Base-by-base conservation (phyloP, 2,329 filamentous ascomycete species). In the Ciborinia camelliae region DNA sequence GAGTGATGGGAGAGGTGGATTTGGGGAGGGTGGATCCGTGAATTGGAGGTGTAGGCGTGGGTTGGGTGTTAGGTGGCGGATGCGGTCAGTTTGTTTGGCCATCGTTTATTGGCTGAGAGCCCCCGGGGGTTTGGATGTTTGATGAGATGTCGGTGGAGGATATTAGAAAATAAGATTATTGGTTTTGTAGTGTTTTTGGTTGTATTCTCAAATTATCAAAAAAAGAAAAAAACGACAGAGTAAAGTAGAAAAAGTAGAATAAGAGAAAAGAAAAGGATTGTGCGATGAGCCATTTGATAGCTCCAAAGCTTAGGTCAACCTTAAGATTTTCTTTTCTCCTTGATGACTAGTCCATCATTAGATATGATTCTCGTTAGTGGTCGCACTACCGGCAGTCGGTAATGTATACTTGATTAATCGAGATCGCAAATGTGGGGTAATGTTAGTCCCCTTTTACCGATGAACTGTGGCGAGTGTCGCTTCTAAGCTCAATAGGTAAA, bases 61-160 rank as follows among this genome's bases (percentile, higher is more conserved):
- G 14, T 47, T 58, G 30, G 55, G 55, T 2, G 55, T 58, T 26
- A 58, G 41, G n/a, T 58, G 55, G n/a, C 30, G 41, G 41, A 58
- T 47, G 41, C 55, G 55, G 3, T 41, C 45, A 8, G 30, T 30
- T 32, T 41, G n/a, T 48, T 48, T 48, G 7, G 55, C 18, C 55
- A 58, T 58, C 26, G 28, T 28, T 28, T 15, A 4, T 28, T 6
- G 23, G 4, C n/a, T n/a, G n/a, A n/a, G n/a, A n/a, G n/a, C n/a
- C n/a, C n/a, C n/a, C n/a, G 14, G 9, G 8, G 12, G 7, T 14
- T 26, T 23, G 6, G 5, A 5, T 15, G 20, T 18, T 18, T 52
- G 50, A 52, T 37, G 37, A 20, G 47, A 20, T 52, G 50, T n/a
- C 10, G 37, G 10, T 15, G 12, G 1, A n/a, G 5, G n/a, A 26